phyloP scores from a whole-genome alignment of 768 basidiomycete genomes.

The Nidula microcarpa region DNA sequence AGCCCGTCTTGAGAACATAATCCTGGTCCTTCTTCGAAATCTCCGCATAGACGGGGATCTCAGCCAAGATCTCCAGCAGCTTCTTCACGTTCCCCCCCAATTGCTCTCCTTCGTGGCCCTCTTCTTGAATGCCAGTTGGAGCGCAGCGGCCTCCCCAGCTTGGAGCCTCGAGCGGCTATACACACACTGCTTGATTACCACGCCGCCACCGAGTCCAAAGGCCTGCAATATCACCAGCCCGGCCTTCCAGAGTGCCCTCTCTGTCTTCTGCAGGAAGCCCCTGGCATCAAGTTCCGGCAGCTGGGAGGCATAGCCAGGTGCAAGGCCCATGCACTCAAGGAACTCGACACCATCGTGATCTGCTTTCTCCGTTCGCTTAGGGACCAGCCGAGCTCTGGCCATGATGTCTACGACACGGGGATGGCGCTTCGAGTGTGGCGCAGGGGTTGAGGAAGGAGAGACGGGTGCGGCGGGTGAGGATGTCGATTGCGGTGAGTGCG shows the following conservation, averaged over 20 bases:
- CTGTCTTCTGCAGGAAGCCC: slow-evolving; percentile 21
- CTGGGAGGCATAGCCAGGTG: slow-evolving; percentile 38
- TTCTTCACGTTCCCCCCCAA: slow-evolving; percentile 26
- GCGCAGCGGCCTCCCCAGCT: slow-evolving; percentile 40
- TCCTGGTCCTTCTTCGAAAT: slow-evolving; percentile 57
- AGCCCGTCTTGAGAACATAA: slow-evolving; percentile 75
- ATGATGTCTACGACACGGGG: slow-evolving; percentile 87
- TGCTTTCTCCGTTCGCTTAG: slow-evolving; percentile 54
- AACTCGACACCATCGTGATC: slow-evolving; percentile 55
- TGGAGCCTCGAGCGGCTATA: slow-evolving; percentile 34
- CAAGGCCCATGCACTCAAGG: slow-evolving; percentile 83
- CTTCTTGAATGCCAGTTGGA: slow-evolving; percentile 33
- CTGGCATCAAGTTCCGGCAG: slow-evolving; percentile 18
- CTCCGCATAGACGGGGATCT: slow-evolving; percentile 55
- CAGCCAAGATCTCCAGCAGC: slow-evolving; percentile 39
- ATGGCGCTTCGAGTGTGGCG: slow-evolving; percentile 80
- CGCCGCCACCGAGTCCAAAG: slow-evolving; percentile 16
- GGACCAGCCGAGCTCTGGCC: slow-evolving; percentile 83
- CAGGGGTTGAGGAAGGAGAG: slow-evolving; percentile 91
- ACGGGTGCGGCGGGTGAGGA: slow-evolving; percentile 88
- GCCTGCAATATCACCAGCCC: slow-evolving; percentile 42
- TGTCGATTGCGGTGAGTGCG: slow-evolving; percentile 85
- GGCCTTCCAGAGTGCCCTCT: slow-evolving; percentile 19
- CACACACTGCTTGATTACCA: slow-evolving; percentile 10
- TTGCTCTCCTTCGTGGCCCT: slow-evolving; percentile 15